These are phyloP conservation scores for Xylaria sp. DNA, from an alignment of 495 filamentous ascomycete genomes.

Conservation along the genomic window DNA sequence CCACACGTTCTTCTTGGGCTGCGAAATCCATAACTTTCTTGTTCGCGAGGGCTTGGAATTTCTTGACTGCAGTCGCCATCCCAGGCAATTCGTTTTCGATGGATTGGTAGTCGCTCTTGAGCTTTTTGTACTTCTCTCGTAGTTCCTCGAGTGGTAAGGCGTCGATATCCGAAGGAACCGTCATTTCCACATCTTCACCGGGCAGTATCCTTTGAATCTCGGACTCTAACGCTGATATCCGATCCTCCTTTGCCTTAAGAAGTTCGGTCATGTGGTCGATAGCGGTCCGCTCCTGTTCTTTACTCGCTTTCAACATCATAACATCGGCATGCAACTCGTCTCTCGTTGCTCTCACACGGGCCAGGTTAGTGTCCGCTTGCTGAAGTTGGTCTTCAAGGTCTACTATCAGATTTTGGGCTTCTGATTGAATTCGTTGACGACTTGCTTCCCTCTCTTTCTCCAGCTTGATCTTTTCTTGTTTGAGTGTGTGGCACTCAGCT, in stretches of 20 bases:
- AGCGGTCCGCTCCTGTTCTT: conserved; percentile 75
- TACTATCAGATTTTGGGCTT: conserved; percentile 69
- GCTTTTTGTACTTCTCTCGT: conserved; percentile 69
- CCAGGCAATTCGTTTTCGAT: conserved; percentile 86
- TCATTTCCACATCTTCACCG: conserved; percentile 50
- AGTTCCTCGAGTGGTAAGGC: conserved; percentile 70
- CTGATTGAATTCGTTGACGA: conserved; percentile 77
- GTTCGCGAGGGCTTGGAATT: conserved; percentile 78
- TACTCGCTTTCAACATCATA: conserved; percentile 76
- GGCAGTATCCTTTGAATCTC: conserved; percentile 76
- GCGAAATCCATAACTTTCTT: conserved; percentile 82
- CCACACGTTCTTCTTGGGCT: conserved; percentile 78
- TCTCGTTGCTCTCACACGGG: conserved; percentile 78
- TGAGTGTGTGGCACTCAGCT: conserved; percentile 82
- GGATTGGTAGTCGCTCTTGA: conserved; percentile 80
- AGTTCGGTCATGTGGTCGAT: conserved; percentile 78
- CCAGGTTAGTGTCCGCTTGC: conserved; percentile 81
- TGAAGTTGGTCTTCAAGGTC: conserved; percentile 84
- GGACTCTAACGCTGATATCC: conserved; percentile 79
- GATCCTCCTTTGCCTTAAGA: conserved; percentile 72
- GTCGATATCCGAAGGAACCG: conserved; percentile 59
- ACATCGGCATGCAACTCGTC: conserved; percentile 86
- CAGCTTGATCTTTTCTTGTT: conserved; percentile 82
- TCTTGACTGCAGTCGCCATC: conserved; percentile 87
- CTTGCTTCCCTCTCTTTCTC: conserved; percentile 85